Evolutionary conservation across 1,139 yeast genomes (phyloP).

Genomic region (Yamadazyma diospyri): DNA sequence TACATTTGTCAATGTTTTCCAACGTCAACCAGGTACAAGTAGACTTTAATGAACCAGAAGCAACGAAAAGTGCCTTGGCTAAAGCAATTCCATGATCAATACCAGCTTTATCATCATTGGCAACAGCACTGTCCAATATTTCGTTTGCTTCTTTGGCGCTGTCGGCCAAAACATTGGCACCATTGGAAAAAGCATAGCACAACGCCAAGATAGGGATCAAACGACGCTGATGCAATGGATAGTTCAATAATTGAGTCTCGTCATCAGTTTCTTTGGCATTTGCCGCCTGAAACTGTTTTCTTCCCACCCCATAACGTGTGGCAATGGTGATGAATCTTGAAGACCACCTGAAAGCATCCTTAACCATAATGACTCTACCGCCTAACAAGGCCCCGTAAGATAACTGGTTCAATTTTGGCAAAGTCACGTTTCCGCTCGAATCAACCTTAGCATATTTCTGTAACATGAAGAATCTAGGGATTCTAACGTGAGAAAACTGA

Average conservation of each 20-base stretch:
- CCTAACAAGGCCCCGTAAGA: conserved; percentile 84
- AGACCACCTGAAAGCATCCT: conserved; percentile 77
- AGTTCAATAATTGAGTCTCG: conserved; percentile 71
- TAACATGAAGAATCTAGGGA: conserved; percentile 81
- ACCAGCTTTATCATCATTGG: conserved; percentile 36
- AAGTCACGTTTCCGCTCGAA: conserved; percentile 61
- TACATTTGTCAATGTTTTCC: conserved; percentile 43
- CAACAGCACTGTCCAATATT: conserved; percentile 53
- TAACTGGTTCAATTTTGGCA: conserved; percentile 80
- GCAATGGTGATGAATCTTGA: conserved; percentile 83
- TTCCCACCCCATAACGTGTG: conserved; percentile 80
- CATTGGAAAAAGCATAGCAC: conserved; percentile 74
- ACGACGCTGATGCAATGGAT: conserved; percentile 83
- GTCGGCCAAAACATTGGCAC: conserved; percentile 57
- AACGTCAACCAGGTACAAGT: conserved; percentile 49
- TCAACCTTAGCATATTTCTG: conserved; percentile 77
- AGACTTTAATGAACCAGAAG: conserved; percentile 47
- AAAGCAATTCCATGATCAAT: conserved; percentile 37
- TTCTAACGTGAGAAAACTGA: conserved; percentile 75
- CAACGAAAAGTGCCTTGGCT: conserved; percentile 44
- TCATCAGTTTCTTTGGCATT: conserved; percentile 24
- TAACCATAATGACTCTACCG: conserved; percentile 88
- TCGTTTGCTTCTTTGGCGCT: conserved; percentile 47
- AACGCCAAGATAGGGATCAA: conserved; percentile 77
- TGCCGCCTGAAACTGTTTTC: conserved; percentile 65